Evolutionary conservation across 208 protist species (phyloP).

Genomic region (Crithidia fasciculata): DNA sequence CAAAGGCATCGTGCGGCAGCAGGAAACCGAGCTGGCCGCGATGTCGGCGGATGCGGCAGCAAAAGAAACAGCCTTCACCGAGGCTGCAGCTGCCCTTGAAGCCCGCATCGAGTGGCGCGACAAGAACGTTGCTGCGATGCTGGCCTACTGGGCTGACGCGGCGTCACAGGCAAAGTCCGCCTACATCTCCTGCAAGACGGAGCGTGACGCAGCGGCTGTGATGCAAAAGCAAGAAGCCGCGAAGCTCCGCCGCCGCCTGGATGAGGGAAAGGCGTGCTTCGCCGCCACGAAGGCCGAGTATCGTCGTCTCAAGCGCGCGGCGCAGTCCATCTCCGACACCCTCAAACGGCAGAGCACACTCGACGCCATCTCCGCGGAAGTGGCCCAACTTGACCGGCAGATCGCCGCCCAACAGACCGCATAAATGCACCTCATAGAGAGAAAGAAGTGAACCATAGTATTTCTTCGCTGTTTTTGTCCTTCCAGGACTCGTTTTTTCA

Average conservation of each 20-base stretch:
- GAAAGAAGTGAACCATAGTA: not conserved
- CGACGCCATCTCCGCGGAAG: conserved; percentile 12
- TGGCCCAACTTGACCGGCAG: conserved; percentile 23
- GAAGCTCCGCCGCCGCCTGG: conserved; percentile 27
- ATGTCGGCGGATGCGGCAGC: conserved; percentile 32
- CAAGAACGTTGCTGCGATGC: conserved; percentile 29
- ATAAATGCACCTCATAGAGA: not conserved
- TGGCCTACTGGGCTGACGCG: conserved; percentile 43
- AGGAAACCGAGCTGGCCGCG: conserved; percentile 33
- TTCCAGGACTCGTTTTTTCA: too few relatives aligned
- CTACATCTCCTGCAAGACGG: conserved; percentile 44
- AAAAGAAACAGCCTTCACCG: conserved; percentile 27
- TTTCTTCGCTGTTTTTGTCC: not conserved
- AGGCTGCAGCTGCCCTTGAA: conserved; percentile 26
- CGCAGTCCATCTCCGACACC: conserved; percentile 26
- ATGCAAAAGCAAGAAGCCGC: conserved; percentile 32
- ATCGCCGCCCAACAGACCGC: conserved; percentile 14
- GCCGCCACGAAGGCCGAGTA: conserved; percentile 2
- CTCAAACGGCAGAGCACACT: conserved; percentile 26
- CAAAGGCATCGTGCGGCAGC: conserved; percentile 34
- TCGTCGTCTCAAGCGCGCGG: conserved; percentile 12
- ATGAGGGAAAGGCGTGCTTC: conserved; percentile 35
- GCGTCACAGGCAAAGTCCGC: conserved; percentile 29
- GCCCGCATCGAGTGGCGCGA: conserved; percentile 52
- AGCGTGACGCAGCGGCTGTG: conserved; percentile 15